A percentile compares a stretch with the other conserved stretches of the same genome.
These are phyloP conservation scores for Lithospermum erythrorhizon DNA, from an alignment of 257 asterid genomes.

Conservation along the genomic window DNA sequence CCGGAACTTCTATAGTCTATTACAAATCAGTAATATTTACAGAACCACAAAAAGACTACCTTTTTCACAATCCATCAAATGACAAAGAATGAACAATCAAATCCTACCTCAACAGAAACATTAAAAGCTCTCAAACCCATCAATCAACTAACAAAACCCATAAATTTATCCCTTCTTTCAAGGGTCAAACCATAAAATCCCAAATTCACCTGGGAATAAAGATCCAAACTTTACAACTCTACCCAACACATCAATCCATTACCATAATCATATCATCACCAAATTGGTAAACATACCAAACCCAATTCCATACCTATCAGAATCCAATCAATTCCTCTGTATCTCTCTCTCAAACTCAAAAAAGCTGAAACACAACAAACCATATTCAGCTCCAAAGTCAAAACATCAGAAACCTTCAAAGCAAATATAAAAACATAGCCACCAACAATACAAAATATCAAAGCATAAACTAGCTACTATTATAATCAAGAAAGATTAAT, in stretches of 20 bases:
- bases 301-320: slow-evolving; percentile 5
- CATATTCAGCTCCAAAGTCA: slow-evolving; percentile 53
- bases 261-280: slow-evolving; percentile 14
- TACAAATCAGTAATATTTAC: slow-evolving; percentile 11
- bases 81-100: slow-evolving; percentile 19
- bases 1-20: slow-evolving; percentile 6
- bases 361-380: slow-evolving; percentile 6
- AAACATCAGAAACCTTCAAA: slow-evolving; percentile 39
- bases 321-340: slow-evolving; percentile 10
- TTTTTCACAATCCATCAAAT: slow-evolving; percentile 18
- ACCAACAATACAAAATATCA: background rate
- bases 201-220: background rate
- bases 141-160: slow-evolving; percentile 8
- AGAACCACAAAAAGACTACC: slow-evolving; percentile 16
- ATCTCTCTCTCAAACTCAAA: slow-evolving; percentile 2
- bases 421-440: slow-evolving; percentile 14
- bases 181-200: no score
- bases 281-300: slow-evolving; percentile 11
- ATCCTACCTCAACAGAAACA: slow-evolving; percentile 21
- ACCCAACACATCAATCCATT: background rate
- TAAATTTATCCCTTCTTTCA: background rate
- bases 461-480: slow-evolving; percentile 10
- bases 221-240: slow-evolving; percentile 16
- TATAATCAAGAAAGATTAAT: slow-evolving; percentile 14
- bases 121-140: slow-evolving; percentile 17